Percentiles rank a stretch among this genome's conserved stretches.
These are phyloP conservation scores for Boletellus sp. DNA, from an alignment of 768 basidiomycete species.

Conservation along the genomic window DNA sequence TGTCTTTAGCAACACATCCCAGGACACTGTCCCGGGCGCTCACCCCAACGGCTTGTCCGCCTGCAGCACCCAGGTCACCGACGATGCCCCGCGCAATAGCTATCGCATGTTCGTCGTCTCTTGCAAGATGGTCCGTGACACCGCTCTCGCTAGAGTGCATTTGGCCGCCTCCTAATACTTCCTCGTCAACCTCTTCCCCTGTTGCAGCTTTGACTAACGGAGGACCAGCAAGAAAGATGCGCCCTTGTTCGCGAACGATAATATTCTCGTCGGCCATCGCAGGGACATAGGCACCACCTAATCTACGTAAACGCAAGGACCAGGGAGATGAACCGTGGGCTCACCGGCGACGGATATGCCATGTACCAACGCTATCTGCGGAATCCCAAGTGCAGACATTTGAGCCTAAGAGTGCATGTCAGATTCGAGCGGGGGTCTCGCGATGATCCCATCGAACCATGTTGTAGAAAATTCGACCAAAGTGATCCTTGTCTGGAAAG, in stretches of 20 bases:
- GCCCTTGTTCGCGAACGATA: constrained; percentile 87
- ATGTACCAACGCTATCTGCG: constrained; percentile 90
- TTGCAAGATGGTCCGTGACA: constrained; percentile 84
- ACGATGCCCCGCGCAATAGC: constrained; percentile 73
- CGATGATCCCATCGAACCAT: constrained; percentile 54
- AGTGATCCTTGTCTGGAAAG: constrained; percentile 94
- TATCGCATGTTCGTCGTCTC: constrained; percentile 83
- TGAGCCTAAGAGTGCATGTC: constrained; percentile 56
- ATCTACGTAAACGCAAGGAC: constrained; percentile 5
- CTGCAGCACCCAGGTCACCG: constrained; percentile 69
- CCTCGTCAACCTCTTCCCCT: constrained; percentile 89
- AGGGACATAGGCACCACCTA: constrained; percentile 89
- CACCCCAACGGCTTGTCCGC: constrained; percentile 48
- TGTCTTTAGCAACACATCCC: constrained; percentile 8
- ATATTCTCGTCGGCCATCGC: constrained; percentile 96
- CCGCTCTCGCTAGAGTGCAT: constrained; percentile 93
- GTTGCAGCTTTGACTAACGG: constrained; percentile 94
- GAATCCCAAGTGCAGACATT: constrained; percentile 88
- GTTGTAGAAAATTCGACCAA: constrained; percentile 95
- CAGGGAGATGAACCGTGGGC: constrained; percentile 2
- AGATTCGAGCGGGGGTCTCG: not conserved
- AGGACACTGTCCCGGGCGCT: constrained; percentile 20
- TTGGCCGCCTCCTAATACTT: constrained; percentile 83
- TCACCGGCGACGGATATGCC: constrained; percentile 88
- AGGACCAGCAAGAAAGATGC: constrained; percentile 92